These are phyloP conservation scores for Rhodofomes roseus DNA, from an alignment of 1,284 basidiomycete species.

Conservation along the genomic window DNA sequence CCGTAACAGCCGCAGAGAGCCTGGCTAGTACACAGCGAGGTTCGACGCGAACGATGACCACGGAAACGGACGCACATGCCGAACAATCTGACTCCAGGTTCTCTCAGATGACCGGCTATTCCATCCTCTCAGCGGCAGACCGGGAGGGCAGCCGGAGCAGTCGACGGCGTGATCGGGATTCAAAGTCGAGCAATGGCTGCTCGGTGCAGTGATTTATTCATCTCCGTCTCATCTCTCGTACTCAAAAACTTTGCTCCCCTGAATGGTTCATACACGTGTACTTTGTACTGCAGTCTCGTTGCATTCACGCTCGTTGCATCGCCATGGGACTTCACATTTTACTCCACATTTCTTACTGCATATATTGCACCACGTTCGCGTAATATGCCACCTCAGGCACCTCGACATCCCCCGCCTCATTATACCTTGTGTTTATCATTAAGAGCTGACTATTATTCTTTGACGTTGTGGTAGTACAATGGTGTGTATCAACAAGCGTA, in stretches of 20 bases:
- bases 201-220: conserved; percentile 17
- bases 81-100: conserved; percentile 22
- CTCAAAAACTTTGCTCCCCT: background rate
- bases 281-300: conserved; percentile 1
- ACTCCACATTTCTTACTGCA: conserved; percentile 8
- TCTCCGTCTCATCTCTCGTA: background rate
- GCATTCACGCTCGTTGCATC: conserved; percentile 1
- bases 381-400: conserved; percentile 1
- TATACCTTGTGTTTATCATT: conserved; percentile 1
- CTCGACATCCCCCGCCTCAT: background rate
- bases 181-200: conserved; percentile 16
- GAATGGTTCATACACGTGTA: background rate
- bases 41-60: conserved; percentile 15
- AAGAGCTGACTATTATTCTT: background rate
- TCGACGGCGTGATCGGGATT: conserved; percentile 16
- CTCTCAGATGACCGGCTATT: conserved; percentile 29
- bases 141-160: conserved; percentile 17
- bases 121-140: conserved; percentile 26
- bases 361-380: conserved; percentile 8
- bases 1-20: conserved; percentile 30
- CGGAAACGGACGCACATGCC: conserved; percentile 14
- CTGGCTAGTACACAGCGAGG: conserved; percentile 23
- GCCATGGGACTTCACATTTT: background rate
- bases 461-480: conserved; percentile 1
- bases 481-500: background rate